These are phyloP conservation scores for Galeopsis tetrahit DNA, from an alignment of 257 asterid species.

Conservation along the genomic window DNA sequence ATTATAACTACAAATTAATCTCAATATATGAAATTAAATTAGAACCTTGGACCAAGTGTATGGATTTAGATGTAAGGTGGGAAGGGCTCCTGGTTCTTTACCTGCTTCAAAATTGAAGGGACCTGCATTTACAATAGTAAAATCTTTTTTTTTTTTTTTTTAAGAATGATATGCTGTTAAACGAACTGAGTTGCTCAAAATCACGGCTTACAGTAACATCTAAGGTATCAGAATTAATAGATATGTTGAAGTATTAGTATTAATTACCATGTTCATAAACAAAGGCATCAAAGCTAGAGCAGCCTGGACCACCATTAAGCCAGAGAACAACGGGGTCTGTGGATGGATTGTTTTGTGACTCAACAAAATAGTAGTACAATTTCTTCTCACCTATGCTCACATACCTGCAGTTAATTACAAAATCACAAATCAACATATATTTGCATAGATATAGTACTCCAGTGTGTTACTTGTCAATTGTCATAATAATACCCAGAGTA, in stretches of 20 bases:
- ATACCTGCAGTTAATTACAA: conserved; percentile 47
- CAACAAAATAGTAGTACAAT: conserved; percentile 83
- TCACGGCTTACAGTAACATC: no score
- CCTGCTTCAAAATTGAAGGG: conserved; percentile 89
- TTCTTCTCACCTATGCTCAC: conserved; percentile 54
- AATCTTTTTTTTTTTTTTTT: background rate
- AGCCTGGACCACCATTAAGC: conserved; percentile 99
- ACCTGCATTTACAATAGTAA: conserved; percentile 51
- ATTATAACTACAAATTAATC: conserved; percentile 43
- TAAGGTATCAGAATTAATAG: no score
- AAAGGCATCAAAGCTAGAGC: conserved; percentile 98
- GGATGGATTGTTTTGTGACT: conserved; percentile 71
- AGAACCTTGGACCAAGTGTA: conserved; percentile 95
- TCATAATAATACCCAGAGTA: conserved; percentile 59
- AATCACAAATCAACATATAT: background rate
- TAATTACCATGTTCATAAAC: conserved; percentile 92
- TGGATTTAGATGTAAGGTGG: conserved; percentile 83
- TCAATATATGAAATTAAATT: background rate
- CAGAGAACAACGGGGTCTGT: conserved; percentile 87
- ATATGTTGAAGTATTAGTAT: no score
- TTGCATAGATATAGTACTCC: no score
- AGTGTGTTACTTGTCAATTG: no score
- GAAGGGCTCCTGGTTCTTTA: conserved; percentile 54
- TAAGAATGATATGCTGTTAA: background rate
- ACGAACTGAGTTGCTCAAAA: no score